Evolutionary conservation across 2,329 filamentous ascomycete genomes (phyloP), one percentile per base, ranked within the genome.

Genomic region (Periconia macrospinosa): DNA sequence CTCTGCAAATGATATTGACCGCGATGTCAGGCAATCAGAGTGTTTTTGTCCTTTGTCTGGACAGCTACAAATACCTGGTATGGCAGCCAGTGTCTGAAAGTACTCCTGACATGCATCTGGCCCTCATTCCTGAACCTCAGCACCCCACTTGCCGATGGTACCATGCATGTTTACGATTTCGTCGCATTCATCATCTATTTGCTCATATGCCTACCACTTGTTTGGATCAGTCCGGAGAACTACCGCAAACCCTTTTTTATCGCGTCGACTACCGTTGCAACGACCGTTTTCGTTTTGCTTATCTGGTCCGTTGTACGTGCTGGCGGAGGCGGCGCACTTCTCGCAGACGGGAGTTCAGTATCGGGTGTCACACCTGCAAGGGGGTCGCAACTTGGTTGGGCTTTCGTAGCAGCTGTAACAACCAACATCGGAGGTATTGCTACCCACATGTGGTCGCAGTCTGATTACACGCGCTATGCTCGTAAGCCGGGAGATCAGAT

Each of bases 171-270:
- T 41, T 41, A 41, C 37, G 37, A 41, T 18, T 18, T 41, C 10
- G 37, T 41, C 3, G 37, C 37, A 41, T 41, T 41, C 37, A 41
- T 41, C 14, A 50, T 76, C 18, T 77, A 71, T 60, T 67, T 69
- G 33, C 50, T 75, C 23, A 60, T n/a, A 71, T 69, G 53, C 67
- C 72, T 13, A 61, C 75, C 76, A 1, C 69, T 81, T 18, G 67
- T 81, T 9, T 76, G 73, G 43, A 67, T 79, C 20, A 70, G 69
- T 1, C 79, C 78, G 0, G 72, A 79, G 51, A 17, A 20, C 13
- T 18, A 44, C 13, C n/a, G 19, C n/a, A 17, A 14, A 18, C n/a
- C 19, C 13, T 20, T 17, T 19, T 14, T 44, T 6, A 18, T 44
- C 41, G 41, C 20, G 6, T 17, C 41, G 41, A 3, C 18, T 6